phyloP scores from a whole-genome alignment of 257 asterid species.

The Nicotiana benthamiana region DNA sequence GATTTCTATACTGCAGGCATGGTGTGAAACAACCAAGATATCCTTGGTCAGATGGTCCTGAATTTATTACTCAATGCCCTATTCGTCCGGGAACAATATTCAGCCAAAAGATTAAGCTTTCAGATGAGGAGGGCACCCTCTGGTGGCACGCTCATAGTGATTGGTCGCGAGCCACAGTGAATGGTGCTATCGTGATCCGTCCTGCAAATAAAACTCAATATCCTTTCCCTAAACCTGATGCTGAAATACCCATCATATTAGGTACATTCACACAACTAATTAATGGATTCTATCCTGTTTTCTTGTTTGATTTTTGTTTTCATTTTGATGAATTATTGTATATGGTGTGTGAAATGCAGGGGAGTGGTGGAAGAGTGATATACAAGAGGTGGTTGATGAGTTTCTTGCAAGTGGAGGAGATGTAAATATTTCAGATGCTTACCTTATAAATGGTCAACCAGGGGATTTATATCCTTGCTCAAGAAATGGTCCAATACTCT shows the following conservation, averaged over 20 bases:
- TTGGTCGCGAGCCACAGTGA: conserved; percentile 47
- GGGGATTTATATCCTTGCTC: conserved; percentile 47
- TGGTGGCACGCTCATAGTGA: conserved; percentile 81
- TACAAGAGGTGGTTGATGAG: conserved; percentile 29
- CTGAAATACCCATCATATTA: conserved; percentile 38
- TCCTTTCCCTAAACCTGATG: conserved; percentile 42
- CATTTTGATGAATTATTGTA: neutral
- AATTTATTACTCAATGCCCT: conserved; percentile 57
- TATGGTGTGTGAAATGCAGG: conserved; percentile 11
- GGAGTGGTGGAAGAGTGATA: conserved; percentile 37
- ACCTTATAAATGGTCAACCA: conserved; percentile 52
- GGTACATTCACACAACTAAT: conserved; percentile 14
- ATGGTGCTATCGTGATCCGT: conserved; percentile 40
- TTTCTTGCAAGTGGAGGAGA: conserved; percentile 31
- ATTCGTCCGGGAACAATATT: conserved; percentile 39
- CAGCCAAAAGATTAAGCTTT: conserved; percentile 31
- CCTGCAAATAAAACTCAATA: conserved; percentile 20
- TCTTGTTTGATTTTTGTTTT: too few species aligned
- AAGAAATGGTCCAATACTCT: conserved; percentile 22
- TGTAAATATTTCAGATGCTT: conserved; percentile 38
- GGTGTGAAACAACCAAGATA: conserved; percentile 53
- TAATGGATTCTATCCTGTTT: neutral
- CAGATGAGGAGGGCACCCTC: conserved; percentile 57
- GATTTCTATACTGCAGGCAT: conserved; percentile 33
- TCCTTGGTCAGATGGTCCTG: conserved; percentile 73